These are phyloP conservation scores for Lactuca sativa DNA, from an alignment of 129 eudicot genomes.

Conservation along the genomic window DNA sequence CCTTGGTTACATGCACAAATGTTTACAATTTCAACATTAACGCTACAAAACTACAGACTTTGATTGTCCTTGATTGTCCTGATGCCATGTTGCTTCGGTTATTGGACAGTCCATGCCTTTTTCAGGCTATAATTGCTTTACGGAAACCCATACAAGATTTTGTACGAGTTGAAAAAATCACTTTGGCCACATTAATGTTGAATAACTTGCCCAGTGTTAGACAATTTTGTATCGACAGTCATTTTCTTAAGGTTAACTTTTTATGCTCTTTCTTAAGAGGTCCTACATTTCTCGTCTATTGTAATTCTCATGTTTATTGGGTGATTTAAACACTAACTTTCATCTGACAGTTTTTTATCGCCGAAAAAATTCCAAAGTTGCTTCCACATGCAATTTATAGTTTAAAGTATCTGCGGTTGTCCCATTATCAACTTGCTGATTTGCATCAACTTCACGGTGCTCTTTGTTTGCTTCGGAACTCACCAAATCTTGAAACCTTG, in stretches of 20 bases:
- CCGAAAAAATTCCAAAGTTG: not conserved
- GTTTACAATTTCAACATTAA: constrained; percentile 3
- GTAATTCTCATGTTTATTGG: not conserved
- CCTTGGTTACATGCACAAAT: not conserved
- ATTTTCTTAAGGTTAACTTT: constrained; percentile 14
- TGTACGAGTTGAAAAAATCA: not conserved
- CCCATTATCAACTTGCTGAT: not conserved
- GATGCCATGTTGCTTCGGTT: constrained; percentile 14
- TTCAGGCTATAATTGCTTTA: not conserved
- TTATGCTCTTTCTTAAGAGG: not conserved
- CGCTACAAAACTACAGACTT: too few species aligned
- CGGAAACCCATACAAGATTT: not conserved
- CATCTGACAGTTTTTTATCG: not conserved
- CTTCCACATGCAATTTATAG: not conserved
- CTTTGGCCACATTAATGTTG: not conserved
- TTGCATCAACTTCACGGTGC: too few species aligned
- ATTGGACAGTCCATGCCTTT: not conserved
- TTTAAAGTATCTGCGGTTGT: not conserved
- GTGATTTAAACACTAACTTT: not conserved
- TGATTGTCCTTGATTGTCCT: not conserved
- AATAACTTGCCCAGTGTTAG: not conserved
- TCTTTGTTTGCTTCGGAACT: not conserved
- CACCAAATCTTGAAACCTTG: not conserved
- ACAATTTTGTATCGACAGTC: not conserved
- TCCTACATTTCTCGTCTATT: not conserved